These are phyloP conservation scores for Pseudogymnoascus sp. DNA, from an alignment of 2,329 filamentous ascomycete genomes.

Conservation along the genomic window DNA sequence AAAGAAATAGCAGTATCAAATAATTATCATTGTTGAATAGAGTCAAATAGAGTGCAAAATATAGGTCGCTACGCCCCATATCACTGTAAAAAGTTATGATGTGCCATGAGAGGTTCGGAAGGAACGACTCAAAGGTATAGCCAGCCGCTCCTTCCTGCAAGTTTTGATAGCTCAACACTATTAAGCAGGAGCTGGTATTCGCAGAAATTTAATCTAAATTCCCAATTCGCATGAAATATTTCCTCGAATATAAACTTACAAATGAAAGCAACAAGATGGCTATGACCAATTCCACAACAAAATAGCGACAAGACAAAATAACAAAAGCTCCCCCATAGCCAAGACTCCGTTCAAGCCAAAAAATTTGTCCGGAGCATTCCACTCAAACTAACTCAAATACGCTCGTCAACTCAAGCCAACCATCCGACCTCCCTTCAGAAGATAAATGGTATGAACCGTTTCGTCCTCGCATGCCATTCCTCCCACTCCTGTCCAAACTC, in stretches of 20 bases:
- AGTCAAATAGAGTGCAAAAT: background rate
- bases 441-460: constrained; percentile 41
- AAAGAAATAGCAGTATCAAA: background rate
- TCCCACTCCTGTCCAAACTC: constrained; percentile 43
- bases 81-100: too few species aligned
- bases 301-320: too few species aligned
- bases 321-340: too few species aligned
- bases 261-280: too few species aligned
- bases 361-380: too few species aligned
- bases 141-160: background rate
- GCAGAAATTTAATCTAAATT: too few species aligned
- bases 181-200: too few species aligned
- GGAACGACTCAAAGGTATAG: background rate
- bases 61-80: background rate
- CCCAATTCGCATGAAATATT: too few species aligned
- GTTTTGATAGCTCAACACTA: too few species aligned
- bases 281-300: too few species aligned
- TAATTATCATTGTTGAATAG: background rate
- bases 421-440: constrained; percentile 24
- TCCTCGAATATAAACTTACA: too few species aligned
- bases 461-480: constrained; percentile 39
- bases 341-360: too few species aligned
- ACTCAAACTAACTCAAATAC: background rate
- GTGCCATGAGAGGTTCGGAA: background rate
- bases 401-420: background rate